Percentiles rank a stretch among this genome's conserved stretches.
phyloP scores from a whole-genome alignment of 345 rosid genomes.

The Gossypium anomalum region DNA sequence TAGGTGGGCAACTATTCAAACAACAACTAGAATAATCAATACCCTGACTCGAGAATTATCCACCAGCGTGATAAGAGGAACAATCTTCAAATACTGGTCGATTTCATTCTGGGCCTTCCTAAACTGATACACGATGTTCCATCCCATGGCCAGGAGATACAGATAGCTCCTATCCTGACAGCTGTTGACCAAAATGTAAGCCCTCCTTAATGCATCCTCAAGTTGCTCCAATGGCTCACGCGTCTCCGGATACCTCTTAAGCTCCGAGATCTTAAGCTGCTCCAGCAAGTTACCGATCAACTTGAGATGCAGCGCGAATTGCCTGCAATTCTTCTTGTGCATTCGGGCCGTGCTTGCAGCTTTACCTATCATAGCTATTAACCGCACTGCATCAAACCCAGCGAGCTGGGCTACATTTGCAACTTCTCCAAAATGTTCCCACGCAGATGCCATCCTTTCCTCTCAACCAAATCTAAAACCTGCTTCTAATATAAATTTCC shows the following conservation, averaged over 20 bases:
- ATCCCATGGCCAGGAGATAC: conserved; percentile 95
- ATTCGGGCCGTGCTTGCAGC: conserved; percentile 85
- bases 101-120: conserved; percentile 94
- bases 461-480: conserved; percentile 5
- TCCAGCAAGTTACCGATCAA: conserved; percentile 84
- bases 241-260: conserved; percentile 90
- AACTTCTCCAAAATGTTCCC: conserved; percentile 81
- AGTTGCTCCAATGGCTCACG: conserved; percentile 96
- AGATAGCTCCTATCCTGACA: conserved; percentile 93
- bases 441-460: conserved; percentile 50
- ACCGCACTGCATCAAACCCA: conserved; percentile 77
- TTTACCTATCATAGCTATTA: conserved; percentile 75
- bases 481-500: no score
- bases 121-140: conserved; percentile 98
- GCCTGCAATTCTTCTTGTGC: conserved; percentile 96
- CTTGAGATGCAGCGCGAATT: conserved; percentile 88
- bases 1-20: not conserved
- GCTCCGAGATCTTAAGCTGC: conserved; percentile 85
- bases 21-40: conserved; percentile 6
- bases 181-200: conserved; percentile 74
- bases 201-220: conserved; percentile 86
- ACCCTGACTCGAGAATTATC: conserved; percentile 96
- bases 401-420: conserved; percentile 77
- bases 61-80: conserved; percentile 91
- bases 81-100: conserved; percentile 80